Percentiles rank a stretch among this genome's conserved stretches.
These are phyloP conservation scores for Botrytis deweyae DNA, from an alignment of 2,329 filamentous ascomycete genomes.

Conservation along the genomic window DNA sequence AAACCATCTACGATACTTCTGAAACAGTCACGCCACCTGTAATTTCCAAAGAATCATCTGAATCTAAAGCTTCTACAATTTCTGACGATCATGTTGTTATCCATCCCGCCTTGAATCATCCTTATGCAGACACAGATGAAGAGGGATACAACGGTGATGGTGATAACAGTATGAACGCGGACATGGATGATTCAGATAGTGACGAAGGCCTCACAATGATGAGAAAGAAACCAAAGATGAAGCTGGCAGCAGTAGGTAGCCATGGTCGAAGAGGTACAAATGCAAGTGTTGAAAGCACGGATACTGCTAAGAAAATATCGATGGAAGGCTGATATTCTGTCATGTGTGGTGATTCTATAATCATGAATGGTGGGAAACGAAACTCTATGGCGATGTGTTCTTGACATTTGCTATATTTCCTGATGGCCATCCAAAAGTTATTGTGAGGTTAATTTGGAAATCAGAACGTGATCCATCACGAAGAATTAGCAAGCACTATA, in stretches of 20 bases:
- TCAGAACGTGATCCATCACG: background rate
- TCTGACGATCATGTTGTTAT: constrained; percentile 19
- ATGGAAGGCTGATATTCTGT: constrained; percentile 31
- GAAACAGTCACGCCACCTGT: constrained; percentile 36
- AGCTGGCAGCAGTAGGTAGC: background rate
- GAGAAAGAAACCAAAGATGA: constrained; percentile 42
- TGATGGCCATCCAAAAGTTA: background rate
- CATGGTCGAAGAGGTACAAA: constrained; percentile 55
- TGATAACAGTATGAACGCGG: constrained; percentile 28
- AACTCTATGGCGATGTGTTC: background rate
- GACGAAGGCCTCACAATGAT: constrained; percentile 40
- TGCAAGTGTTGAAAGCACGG: constrained; percentile 59
- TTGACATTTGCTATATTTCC: background rate
- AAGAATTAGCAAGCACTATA: background rate
- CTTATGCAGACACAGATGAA: constrained; percentile 33
- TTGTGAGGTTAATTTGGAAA: background rate
- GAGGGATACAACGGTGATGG: constrained; percentile 37
- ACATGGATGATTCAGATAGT: constrained; percentile 37
- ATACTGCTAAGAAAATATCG: constrained; percentile 58
- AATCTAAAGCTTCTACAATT: constrained; percentile 18
- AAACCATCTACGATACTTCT: constrained; percentile 31
- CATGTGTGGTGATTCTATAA: background rate
- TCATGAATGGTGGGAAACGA: background rate
- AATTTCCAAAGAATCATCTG: constrained; percentile 32
- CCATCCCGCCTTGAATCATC: constrained; percentile 1